Percentiles rank a stretch among this genome's conserved stretches.
These are phyloP conservation scores for Emmonsiellopsis sp. DNA, from an alignment of 2,329 filamentous ascomycete species.

Conservation along the genomic window DNA sequence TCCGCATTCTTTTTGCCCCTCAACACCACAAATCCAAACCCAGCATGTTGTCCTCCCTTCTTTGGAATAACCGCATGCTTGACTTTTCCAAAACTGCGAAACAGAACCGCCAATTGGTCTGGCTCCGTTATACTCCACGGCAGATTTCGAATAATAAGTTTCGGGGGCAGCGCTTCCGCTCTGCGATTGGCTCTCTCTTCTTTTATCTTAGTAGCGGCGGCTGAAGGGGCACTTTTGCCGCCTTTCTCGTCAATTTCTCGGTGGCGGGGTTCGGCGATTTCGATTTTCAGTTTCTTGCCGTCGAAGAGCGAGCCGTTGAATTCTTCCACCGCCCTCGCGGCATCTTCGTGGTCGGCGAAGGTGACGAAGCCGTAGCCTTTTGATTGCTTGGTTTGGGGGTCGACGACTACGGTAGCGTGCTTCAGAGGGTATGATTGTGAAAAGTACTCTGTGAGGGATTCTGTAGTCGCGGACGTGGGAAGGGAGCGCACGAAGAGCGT, in stretches of 20 bases:
- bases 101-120: conserved; percentile 69
- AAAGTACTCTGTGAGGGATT: conserved; percentile 78
- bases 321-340: conserved; percentile 67
- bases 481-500: conserved; percentile 89
- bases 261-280: conserved; percentile 78
- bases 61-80: conserved; percentile 80
- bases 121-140: conserved; percentile 91
- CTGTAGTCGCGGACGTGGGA: conserved; percentile 66
- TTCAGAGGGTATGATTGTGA: conserved; percentile 92
- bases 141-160: conserved; percentile 82
- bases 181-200: conserved; percentile 48
- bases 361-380: conserved; percentile 96
- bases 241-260: conserved; percentile 51
- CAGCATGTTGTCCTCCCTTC: conserved; percentile 60
- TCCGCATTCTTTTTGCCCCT: conserved; percentile 85
- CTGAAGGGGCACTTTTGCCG: conserved; percentile 29
- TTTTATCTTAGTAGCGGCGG: conserved; percentile 29
- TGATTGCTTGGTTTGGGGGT: conserved; percentile 76
- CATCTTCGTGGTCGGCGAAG: conserved; percentile 88
- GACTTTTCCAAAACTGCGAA: conserved; percentile 83
- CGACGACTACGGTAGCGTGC: conserved; percentile 85
- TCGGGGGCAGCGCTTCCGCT: conserved; percentile 55
- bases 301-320: conserved; percentile 70
- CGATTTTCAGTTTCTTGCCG: conserved; percentile 73
- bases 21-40: conserved; percentile 89